These are phyloP conservation scores for Ceratobasidium sp. DNA, from an alignment of 1,284 basidiomycete genomes.

Conservation along the genomic window DNA sequence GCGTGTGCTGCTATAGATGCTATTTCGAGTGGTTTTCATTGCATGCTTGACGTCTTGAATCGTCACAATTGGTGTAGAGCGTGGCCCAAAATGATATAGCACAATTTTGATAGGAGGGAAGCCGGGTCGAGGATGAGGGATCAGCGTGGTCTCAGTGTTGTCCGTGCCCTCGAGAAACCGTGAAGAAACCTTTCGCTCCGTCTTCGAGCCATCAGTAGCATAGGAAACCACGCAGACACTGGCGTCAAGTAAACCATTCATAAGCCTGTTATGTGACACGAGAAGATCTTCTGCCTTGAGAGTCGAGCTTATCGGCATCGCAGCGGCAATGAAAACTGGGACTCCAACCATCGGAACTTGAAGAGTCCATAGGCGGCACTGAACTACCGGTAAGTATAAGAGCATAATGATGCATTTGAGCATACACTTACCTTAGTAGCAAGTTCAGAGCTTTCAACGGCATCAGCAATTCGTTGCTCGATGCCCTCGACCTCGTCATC, in stretches of 20 bases:
- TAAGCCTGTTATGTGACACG: not conserved
- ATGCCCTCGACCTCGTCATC: slow-evolving; percentile 51
- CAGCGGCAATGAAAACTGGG: slow-evolving; percentile 1
- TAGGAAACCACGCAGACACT: slow-evolving; percentile 54
- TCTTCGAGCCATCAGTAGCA: slow-evolving; percentile 55
- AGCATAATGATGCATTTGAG: no score
- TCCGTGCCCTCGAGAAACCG: slow-evolving; percentile 45
- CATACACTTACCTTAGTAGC: slow-evolving; percentile 41
- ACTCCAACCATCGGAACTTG: slow-evolving; percentile 50
- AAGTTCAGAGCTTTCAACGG: not conserved
- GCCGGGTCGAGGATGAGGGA: slow-evolving; percentile 46
- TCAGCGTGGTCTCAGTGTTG: slow-evolving; percentile 12
- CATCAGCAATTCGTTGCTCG: slow-evolving; percentile 50
- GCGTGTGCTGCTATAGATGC: slow-evolving; percentile 55
- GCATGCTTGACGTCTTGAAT: slow-evolving; percentile 59
- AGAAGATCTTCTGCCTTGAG: slow-evolving; percentile 46
- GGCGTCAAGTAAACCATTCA: slow-evolving; percentile 44
- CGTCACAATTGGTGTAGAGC: slow-evolving; percentile 50
- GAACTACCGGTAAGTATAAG: no score
- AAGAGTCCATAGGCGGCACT: slow-evolving; percentile 48
- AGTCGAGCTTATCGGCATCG: slow-evolving; percentile 35
- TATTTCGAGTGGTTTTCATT: slow-evolving; percentile 57
- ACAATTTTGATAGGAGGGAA: slow-evolving; percentile 7
- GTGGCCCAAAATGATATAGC: slow-evolving; percentile 40
- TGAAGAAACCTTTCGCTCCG: slow-evolving; percentile 53